Evolutionary conservation across 192 early-diverging fungal species (phyloP), one percentile per base, ranked within the genome.

Genomic region (Gigaspora rosea): DNA sequence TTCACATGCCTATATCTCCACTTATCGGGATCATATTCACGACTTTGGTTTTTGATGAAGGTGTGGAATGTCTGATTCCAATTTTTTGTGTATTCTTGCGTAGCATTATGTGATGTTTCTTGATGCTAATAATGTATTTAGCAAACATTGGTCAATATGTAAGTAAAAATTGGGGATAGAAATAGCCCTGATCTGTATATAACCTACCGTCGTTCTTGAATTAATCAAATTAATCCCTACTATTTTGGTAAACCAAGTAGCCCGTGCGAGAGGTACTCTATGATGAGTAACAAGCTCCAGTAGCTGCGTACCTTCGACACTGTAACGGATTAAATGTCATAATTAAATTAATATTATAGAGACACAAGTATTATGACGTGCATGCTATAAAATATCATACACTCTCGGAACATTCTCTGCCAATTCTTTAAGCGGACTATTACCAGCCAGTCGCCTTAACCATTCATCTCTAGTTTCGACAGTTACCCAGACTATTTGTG

Each of bases 201-300:
- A 59, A 15, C 65, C 77, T 18, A 80, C 70, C 18, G 79, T 78
- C 85, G 92, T 89, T 78, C 22, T 66, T 46, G 90, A 90, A 33
- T 87, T 87, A 33, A 90, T 76, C 8, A 90, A 90, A 33, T 87
- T 87, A 33, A 90, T 76, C 8, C 90, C 91, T 12, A 89, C 85
- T 33, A 92, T 83, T 52, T 91, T 88, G 33, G 92, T 91, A 49
- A 87, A 90, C 93, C 93, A 94, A 9, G 91, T 77, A 0, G 93
- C 90, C 13, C 91, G 82, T 27, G 85, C 77, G 56, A 91, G 77
- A 0, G 93, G 89, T 15, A 94, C 90, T 41, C 80, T 79, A 49
- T 87, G 80, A 54, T 77, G 65, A 8, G 85, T 79, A 71, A 92
- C 76, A 15, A 82, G 61, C 16, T 92, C 91, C 8, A 92, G 65